Conservation (phyloP, 1,284 basidiomycete species). For the Lentinula novae-zelandiae region DNA sequence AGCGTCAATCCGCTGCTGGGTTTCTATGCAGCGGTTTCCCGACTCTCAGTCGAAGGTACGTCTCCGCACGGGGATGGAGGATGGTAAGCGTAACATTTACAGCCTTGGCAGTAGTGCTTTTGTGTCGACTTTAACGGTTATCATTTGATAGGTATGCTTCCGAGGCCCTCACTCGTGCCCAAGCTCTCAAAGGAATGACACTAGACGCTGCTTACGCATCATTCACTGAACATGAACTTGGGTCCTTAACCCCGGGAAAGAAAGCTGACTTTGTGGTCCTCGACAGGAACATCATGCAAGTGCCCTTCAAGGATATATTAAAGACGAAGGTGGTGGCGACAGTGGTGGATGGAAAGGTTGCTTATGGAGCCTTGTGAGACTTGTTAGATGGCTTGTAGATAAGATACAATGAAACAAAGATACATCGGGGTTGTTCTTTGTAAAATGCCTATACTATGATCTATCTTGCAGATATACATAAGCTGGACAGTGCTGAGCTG, state of each 20-base stretch:
- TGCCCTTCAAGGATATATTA: constrained; percentile 49
- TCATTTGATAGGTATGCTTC: background rate
- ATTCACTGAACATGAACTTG: constrained; percentile 69
- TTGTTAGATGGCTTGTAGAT: no score
- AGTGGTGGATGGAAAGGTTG: constrained; percentile 64
- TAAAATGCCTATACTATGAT: no score
- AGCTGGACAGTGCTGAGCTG: no score
- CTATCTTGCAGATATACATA: no score
- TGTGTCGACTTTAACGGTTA: constrained; percentile 46
- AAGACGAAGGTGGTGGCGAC: constrained; percentile 37
- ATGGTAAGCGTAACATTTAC: constrained; percentile 50
- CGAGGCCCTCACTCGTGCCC: constrained; percentile 68
- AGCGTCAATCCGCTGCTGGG: constrained; percentile 76
- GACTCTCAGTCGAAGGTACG: constrained; percentile 62
- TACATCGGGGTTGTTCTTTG: no score
- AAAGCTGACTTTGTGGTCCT: constrained; percentile 85
- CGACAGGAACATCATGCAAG: constrained; percentile 74
- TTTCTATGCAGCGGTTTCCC: constrained; percentile 84
- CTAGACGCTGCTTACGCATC: constrained; percentile 84
- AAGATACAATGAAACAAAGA: no score
- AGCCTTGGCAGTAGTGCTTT: background rate
- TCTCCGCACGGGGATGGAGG: constrained; percentile 81
- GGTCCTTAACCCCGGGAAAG: constrained; percentile 70
- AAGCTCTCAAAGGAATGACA: constrained; percentile 85
- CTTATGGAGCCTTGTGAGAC: constrained; percentile 43